phyloP scores from a whole-genome alignment of 23 red algal genomes.

The Cyanidiococcus yangmingshanensis region DNA sequence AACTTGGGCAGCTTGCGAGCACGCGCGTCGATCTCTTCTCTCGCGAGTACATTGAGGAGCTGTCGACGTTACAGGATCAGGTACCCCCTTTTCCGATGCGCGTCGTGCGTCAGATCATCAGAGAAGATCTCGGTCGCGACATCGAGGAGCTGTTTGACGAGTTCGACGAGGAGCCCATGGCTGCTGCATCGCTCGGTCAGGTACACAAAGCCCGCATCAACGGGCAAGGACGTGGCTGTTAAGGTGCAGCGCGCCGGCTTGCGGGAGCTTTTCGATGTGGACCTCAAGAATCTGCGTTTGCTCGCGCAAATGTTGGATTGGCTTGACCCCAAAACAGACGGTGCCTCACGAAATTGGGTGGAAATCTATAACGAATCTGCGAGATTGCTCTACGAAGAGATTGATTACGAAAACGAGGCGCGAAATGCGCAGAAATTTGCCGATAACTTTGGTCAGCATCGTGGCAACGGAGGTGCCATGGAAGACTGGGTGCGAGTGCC shows the following conservation, averaged over 20 bases:
- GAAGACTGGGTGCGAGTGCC: slow-evolving; percentile 65
- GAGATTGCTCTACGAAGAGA: slow-evolving; percentile 84
- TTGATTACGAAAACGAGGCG: slow-evolving; percentile 80
- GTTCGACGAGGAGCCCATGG: slow-evolving; percentile 73
- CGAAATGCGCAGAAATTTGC: slow-evolving; percentile 64
- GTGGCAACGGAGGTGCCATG: neutral
- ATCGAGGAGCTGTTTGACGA: slow-evolving; percentile 41
- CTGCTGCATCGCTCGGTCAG: slow-evolving; percentile 90
- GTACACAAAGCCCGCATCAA: slow-evolving; percentile 74
- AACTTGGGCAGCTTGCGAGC: slow-evolving; percentile 77
- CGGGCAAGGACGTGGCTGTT: slow-evolving; percentile 57
- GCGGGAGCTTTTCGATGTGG: slow-evolving; percentile 76
- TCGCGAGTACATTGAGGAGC: slow-evolving; percentile 68
- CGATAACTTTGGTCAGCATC: slow-evolving; percentile 42
- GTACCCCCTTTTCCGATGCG: slow-evolving; percentile 65
- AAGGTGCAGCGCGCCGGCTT: slow-evolving; percentile 94
- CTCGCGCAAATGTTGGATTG: slow-evolving; percentile 56
- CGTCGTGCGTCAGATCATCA: slow-evolving; percentile 49
- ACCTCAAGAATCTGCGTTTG: slow-evolving; percentile 74
- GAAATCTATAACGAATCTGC: slow-evolving; percentile 84
- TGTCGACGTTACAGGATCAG: slow-evolving; percentile 60
- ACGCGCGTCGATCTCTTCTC: slow-evolving; percentile 83
- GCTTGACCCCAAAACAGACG: slow-evolving; percentile 64
- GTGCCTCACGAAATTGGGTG: slow-evolving; percentile 63
- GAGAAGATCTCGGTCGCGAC: slow-evolving; percentile 47